These are phyloP conservation scores for Solanum phureja DNA, from an alignment of 257 asterid species.

Conservation along the genomic window DNA sequence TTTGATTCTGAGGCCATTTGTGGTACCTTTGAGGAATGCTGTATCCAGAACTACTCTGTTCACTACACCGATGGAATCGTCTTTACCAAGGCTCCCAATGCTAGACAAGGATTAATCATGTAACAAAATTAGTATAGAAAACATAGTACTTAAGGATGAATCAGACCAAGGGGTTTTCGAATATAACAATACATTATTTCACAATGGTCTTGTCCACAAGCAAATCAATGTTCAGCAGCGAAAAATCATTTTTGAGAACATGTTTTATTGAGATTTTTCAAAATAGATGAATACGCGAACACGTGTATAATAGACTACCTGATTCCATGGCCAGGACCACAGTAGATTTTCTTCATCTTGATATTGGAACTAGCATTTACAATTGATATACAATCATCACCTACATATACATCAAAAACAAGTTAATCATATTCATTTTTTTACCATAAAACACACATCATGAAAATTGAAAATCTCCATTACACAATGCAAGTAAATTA, in stretches of 20 bases:
- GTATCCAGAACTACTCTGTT: slow-evolving; percentile 56
- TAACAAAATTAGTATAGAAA: not conserved
- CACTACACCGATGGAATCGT: slow-evolving; percentile 65
- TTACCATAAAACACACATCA: not conserved
- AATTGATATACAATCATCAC: slow-evolving; percentile 91
- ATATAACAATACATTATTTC: not conserved
- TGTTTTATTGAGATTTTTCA: not conserved
- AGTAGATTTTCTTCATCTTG: slow-evolving; percentile 73
- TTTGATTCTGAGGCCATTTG: slow-evolving; percentile 91
- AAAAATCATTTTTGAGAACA: not conserved
- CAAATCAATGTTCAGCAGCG: not conserved
- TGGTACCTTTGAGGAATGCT: slow-evolving; percentile 48
- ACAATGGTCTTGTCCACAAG: not conserved
- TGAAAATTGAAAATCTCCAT: not conserved
- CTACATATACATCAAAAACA: slow-evolving; percentile 20
- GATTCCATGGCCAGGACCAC: slow-evolving; percentile 99
- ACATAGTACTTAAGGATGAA: not conserved
- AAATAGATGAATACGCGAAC: not conserved
- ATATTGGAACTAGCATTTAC: slow-evolving; percentile 71
- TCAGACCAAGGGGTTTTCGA: not conserved
- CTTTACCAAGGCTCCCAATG: slow-evolving; percentile 95
- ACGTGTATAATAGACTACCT: slow-evolving; percentile 32
- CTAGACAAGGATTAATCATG: slow-evolving; percentile 21
- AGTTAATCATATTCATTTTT: not conserved
- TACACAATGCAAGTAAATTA: not conserved